A percentile compares a stretch with the other conserved stretches of the same genome.
Evolutionary conservation across 2,329 filamentous ascomycete species (phyloP).

Genomic region (Colletotrichum lentis): DNA sequence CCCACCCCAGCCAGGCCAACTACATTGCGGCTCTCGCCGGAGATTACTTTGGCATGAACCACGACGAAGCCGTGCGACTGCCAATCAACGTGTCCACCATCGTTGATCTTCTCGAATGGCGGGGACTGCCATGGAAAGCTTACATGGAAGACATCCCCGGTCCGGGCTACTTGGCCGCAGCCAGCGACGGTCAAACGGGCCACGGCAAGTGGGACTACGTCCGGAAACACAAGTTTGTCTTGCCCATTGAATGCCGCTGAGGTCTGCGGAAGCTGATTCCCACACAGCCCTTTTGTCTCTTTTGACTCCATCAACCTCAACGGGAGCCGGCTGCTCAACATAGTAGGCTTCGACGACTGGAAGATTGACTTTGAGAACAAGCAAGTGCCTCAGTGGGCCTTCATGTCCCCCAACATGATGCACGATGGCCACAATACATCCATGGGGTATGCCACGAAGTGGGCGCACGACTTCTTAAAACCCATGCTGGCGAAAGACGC

Average conservation of each 20-base stretch:
- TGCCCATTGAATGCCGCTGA: neutral
- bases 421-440: constrained; percentile 70
- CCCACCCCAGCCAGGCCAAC: constrained; percentile 57
- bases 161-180: constrained; percentile 54
- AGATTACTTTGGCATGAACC: constrained; percentile 59
- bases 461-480: constrained; percentile 61
- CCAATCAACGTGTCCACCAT: constrained; percentile 53
- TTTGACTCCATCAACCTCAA: constrained; percentile 53
- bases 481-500: constrained; percentile 60
- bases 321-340: constrained; percentile 60
- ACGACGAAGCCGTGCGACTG: constrained; percentile 55
- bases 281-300: constrained; percentile 52
- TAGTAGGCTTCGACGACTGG: constrained; percentile 71
- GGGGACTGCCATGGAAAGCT: constrained; percentile 46
- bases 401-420: constrained; percentile 70
- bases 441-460: constrained; percentile 60
- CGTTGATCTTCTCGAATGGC: constrained; percentile 47
- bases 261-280: constrained; percentile 31
- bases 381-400: constrained; percentile 70
- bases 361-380: constrained; percentile 63
- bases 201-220: constrained; percentile 44
- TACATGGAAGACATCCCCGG: constrained; percentile 49
- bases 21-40: constrained; percentile 57
- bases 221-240: constrained; percentile 39
- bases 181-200: constrained; percentile 48